phyloP scores from a whole-genome alignment of 805 yeast genomes.

The Yamadazyma kitorensis region DNA sequence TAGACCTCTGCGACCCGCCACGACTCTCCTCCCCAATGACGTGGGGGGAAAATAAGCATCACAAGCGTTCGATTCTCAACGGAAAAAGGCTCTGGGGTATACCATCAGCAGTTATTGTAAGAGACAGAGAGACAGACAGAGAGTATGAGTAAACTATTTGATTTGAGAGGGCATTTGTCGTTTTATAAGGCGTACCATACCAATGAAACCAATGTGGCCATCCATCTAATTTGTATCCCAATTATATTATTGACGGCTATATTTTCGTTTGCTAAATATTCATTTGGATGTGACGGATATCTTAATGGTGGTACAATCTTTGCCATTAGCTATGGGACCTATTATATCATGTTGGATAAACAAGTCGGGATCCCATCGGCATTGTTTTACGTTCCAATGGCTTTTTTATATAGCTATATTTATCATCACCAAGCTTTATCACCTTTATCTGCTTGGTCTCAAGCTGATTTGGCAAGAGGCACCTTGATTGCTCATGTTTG shows the following conservation, averaged over 20 bases:
- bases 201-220: constrained; percentile 60
- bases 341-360: constrained; percentile 59
- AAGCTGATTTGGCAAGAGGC: constrained; percentile 20
- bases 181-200: constrained; percentile 50
- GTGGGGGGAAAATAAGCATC: too few species aligned
- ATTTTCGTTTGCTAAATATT: constrained; percentile 15
- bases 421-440: constrained; percentile 16
- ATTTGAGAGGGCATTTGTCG: constrained; percentile 36
- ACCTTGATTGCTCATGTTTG: constrained; percentile 45
- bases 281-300: constrained; percentile 20
- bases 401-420: constrained; percentile 19
- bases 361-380: constrained; percentile 33
- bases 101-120: too few species aligned
- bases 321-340: constrained; percentile 49
- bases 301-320: constrained; percentile 47
- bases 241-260: constrained; percentile 59
- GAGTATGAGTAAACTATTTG: constrained; percentile 36
- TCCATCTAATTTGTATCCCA: constrained; percentile 82
- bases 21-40: too few species aligned
- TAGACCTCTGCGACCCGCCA: too few species aligned
- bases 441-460: constrained; percentile 4
- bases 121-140: too few species aligned
- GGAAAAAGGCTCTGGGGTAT: too few species aligned
- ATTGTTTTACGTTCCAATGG: constrained; percentile 20
- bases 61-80: too few species aligned